Conservation (phyloP, 2,329 filamentous ascomycete species). For the Xylariaceae sp. region DNA sequence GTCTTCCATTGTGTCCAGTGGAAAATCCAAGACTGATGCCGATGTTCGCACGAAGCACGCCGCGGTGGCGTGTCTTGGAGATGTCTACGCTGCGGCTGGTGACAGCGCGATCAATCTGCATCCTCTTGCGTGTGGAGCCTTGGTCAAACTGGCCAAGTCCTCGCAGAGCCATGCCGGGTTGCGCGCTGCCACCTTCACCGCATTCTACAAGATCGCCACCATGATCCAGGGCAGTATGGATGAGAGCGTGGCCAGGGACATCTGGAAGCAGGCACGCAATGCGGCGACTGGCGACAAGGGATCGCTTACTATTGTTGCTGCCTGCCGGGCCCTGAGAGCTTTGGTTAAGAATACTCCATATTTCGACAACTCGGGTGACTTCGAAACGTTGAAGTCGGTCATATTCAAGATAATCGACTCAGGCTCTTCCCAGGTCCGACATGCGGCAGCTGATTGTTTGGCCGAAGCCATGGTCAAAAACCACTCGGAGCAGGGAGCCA, state of each 20-base stretch:
- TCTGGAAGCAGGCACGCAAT: constrained; percentile 86
- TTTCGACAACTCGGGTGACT: constrained; percentile 85
- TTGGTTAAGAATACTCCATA: constrained; percentile 68
- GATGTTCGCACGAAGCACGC: constrained; percentile 80
- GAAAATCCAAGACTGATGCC: constrained; percentile 69
- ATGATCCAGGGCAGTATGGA: constrained; percentile 76
- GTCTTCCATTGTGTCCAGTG: constrained; percentile 62
- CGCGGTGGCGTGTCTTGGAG: constrained; percentile 78
- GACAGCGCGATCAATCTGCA: constrained; percentile 87
- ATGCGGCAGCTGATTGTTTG: constrained; percentile 80
- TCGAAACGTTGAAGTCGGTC: constrained; percentile 77
- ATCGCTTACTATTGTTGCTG: constrained; percentile 69
- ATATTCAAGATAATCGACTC: constrained; percentile 87
- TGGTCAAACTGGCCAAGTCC: constrained; percentile 75
- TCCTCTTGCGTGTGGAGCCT: constrained; percentile 62
- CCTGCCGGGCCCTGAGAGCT: constrained; percentile 72
- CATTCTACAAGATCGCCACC: constrained; percentile 68
- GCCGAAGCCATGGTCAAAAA: constrained; percentile 78
- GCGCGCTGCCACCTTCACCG: constrained; percentile 69
- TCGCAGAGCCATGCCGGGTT: constrained; percentile 76
- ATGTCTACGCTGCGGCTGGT: constrained; percentile 85
- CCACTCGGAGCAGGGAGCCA: constrained; percentile 58
- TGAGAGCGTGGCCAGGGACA: constrained; percentile 76
- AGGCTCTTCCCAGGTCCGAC: constrained; percentile 65
- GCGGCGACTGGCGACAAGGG: constrained; percentile 77